Percentiles rank a stretch among this genome's conserved stretches.
phyloP scores from a whole-genome alignment of 2,329 filamentous ascomycete species.

The Aspergillus thermomutatus region DNA sequence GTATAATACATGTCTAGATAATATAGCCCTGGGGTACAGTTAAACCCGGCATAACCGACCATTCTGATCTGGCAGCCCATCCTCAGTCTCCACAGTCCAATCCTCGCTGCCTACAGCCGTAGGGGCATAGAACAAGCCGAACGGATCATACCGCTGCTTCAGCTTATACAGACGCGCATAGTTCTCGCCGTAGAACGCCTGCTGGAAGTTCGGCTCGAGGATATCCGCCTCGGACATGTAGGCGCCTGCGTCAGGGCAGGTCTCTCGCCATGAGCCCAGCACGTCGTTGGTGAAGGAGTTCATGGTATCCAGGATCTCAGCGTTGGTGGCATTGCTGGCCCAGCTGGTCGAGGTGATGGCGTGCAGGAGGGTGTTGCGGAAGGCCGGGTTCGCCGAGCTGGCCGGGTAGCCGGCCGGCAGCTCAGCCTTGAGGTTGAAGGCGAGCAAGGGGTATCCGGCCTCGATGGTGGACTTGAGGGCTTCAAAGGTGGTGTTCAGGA shows the following conservation, averaged over 20 bases:
- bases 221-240: constrained; percentile 52
- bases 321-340: constrained; percentile 25
- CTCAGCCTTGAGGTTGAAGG: constrained; percentile 33
- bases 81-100: constrained; percentile 42
- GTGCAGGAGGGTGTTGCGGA: constrained; percentile 23
- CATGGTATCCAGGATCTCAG: constrained; percentile 33
- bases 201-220: constrained; percentile 30
- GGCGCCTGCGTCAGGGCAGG: constrained; percentile 21
- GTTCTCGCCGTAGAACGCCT: constrained; percentile 28
- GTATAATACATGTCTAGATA: neutral
- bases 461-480: constrained; percentile 20
- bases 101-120: constrained; percentile 53
- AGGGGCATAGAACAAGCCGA: constrained; percentile 47
- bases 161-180: constrained; percentile 32
- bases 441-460: constrained; percentile 26
- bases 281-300: constrained; percentile 18
- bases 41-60: constrained; percentile 42
- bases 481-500: constrained; percentile 28
- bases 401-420: constrained; percentile 12
- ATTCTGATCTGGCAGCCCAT: constrained; percentile 26
- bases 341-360: constrained; percentile 24
- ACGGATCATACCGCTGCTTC: constrained; percentile 53
- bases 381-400: constrained; percentile 25
- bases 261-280: constrained; percentile 22
- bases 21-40: too few relatives aligned